Evolutionary conservation across 768 basidiomycete genomes (phyloP).

Genomic region (Clavulina sp.): DNA sequence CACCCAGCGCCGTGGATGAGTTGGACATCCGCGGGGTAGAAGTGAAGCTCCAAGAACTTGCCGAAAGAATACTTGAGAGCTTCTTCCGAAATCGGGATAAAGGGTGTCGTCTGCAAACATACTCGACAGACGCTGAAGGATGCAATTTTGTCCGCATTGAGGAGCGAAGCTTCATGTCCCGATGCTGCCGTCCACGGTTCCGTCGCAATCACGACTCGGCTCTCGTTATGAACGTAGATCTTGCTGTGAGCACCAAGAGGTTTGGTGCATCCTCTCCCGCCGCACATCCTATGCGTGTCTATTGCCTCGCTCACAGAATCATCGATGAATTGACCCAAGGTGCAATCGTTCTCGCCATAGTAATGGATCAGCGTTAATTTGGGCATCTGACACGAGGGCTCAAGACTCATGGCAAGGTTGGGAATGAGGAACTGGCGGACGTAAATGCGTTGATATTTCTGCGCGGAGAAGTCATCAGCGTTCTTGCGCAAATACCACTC

Average conservation of each 20-base stretch:
- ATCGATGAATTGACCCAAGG: slow-evolving; percentile 87
- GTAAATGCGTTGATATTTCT: slow-evolving; percentile 82
- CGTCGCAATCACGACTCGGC: slow-evolving; percentile 63
- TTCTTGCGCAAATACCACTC: slow-evolving; percentile 89
- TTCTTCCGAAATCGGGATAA: slow-evolving; percentile 78
- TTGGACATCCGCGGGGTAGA: slow-evolving; percentile 78
- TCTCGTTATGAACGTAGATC: slow-evolving; percentile 82
- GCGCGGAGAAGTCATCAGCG: slow-evolving; percentile 69
- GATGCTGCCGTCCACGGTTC: slow-evolving; percentile 44
- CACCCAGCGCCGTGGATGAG: slow-evolving; percentile 80
- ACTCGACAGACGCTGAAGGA: slow-evolving; percentile 82
- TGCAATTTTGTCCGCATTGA: slow-evolving; percentile 59
- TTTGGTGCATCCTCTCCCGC: slow-evolving; percentile 69
- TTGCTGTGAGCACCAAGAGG: slow-evolving; percentile 70
- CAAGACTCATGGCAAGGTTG: slow-evolving; percentile 42
- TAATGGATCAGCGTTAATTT: slow-evolving; percentile 58
- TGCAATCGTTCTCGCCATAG: slow-evolving; percentile 84
- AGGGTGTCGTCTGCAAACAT: slow-evolving; percentile 64
- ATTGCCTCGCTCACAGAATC: slow-evolving; percentile 51
- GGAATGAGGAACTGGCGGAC: slow-evolving; percentile 70
- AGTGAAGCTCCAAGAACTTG: slow-evolving; percentile 89
- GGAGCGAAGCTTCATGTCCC: slow-evolving; percentile 17
- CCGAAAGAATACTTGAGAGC: slow-evolving; percentile 90
- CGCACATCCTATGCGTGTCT: slow-evolving; percentile 43
- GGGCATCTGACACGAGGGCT: slow-evolving; percentile 42